Evolutionary conservation across 2,329 filamentous ascomycete species (phyloP).

Genomic region (Cytospora leucostoma): DNA sequence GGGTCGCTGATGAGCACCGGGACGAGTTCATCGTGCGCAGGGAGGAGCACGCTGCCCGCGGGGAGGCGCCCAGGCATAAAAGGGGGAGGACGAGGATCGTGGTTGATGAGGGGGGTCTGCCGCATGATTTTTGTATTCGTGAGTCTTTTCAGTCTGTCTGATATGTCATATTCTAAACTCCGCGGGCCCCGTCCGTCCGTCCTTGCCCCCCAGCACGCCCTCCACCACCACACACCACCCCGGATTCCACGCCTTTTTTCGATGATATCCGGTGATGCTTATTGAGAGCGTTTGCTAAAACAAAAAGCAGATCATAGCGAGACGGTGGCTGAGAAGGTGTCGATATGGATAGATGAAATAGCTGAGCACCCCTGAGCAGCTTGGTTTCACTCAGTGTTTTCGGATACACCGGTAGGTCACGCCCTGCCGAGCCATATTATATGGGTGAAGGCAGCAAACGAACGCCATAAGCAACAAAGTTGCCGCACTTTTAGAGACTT

Average conservation of each 20-base stretch:
- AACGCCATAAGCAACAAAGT: neutral
- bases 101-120: slow-evolving; percentile 57
- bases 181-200: no score
- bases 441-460: neutral
- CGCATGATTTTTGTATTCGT: slow-evolving; percentile 64
- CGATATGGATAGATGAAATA: slow-evolving; percentile 56
- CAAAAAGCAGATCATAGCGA: slow-evolving; percentile 48
- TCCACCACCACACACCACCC: no score
- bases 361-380: slow-evolving; percentile 24
- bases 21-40: slow-evolving; percentile 56
- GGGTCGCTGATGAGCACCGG: slow-evolving; percentile 59
- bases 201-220: no score
- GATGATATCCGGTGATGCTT: neutral
- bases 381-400: neutral
- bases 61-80: slow-evolving; percentile 31
- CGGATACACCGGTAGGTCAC: neutral
- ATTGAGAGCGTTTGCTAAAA: slow-evolving; percentile 24
- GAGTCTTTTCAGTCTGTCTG: slow-evolving; percentile 32
- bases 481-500: neutral
- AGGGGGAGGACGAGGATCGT: slow-evolving; percentile 48
- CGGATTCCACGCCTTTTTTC: neutral
- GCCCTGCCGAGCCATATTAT: neutral
- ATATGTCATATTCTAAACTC: neutral
- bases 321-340: slow-evolving; percentile 50
- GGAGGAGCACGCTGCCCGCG: slow-evolving; percentile 36